These are phyloP conservation scores for Claviceps sorghi DNA, from an alignment of 2,329 filamentous ascomycete genomes.

Conservation along the genomic window DNA sequence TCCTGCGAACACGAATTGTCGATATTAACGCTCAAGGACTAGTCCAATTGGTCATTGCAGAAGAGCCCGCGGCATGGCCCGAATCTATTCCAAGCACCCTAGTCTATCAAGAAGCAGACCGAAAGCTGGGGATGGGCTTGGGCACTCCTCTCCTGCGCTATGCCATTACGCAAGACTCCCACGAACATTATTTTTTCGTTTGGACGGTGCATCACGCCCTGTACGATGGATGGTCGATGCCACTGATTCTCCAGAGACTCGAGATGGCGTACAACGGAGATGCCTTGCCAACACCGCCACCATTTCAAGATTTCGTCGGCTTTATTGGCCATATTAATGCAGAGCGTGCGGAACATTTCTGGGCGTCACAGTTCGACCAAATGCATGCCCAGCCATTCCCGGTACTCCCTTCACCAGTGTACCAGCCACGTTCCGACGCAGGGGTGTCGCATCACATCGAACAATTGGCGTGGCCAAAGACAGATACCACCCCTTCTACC, in stretches of 20 bases:
- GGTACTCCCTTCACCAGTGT: neutral
- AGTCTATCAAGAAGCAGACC: constrained; percentile 22
- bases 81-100: constrained; percentile 11
- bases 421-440: constrained; percentile 7
- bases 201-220: constrained; percentile 30
- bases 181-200: constrained; percentile 24
- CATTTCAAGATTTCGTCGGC: constrained; percentile 27
- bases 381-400: neutral
- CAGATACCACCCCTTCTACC: constrained; percentile 6
- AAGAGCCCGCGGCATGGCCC: constrained; percentile 14
- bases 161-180: constrained; percentile 19
- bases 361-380: constrained; percentile 1
- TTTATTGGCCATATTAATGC: constrained; percentile 10
- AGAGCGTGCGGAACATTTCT: neutral
- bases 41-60: constrained; percentile 1
- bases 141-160: constrained; percentile 27
- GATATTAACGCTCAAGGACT: neutral
- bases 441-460: constrained; percentile 22
- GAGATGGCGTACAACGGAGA: constrained; percentile 20
- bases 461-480: constrained; percentile 11
- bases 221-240: constrained; percentile 38
- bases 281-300: constrained; percentile 12
- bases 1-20: constrained; percentile 4
- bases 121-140: constrained; percentile 21
- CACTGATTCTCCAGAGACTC: constrained; percentile 25